Base-by-base conservation (phyloP, 176 grass and related monocot genomes). In the Metroxylon sagu region DNA sequence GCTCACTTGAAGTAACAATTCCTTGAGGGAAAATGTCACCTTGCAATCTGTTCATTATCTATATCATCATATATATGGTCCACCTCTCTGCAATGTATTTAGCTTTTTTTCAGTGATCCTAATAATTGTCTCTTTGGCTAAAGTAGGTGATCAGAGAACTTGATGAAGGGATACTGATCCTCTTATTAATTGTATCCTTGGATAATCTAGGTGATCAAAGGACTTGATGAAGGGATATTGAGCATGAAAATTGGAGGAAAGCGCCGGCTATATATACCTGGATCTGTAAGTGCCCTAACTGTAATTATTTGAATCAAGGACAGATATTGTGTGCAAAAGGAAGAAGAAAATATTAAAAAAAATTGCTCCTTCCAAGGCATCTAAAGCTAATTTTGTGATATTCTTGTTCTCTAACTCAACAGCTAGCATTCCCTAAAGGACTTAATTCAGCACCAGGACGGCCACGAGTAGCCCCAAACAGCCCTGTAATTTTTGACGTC, bases 171-270 rank as follows among this genome's bases (percentile, higher is more conserved):
- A 21, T 18, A 49, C 16, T 58, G 4, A 2, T 3, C 14, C 6
- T 53, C 6, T 52, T 6, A 17, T 35, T 25, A 16, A 59, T 31
- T 62, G 43, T 60, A 14, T 53, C 4, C 61, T 57, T 63, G 3
- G 17, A 1, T 29, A 17, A 15, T 53, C 48, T 60, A 98, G 93
- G 93, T 98, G 59, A 80, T 98, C 26, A 85, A 81, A 60, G 93
- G 93, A 27, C 93, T 98, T 61, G 87, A 92, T 73, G 93, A 98
- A 74, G 93, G 93, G 3, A 79, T 98, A 65, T 78, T 98, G 73
- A 62, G 61, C 16, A 98, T 98, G 93, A 98, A 91, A 66, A 73
- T 83, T 62, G 93, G 93, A 72, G 93, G 93, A 67, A 73, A 88
- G 50, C 87, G 93, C 1, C 84, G 93, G 14, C 19, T 98, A 26